Conservation (phyloP, 352 stramenopile species). For the Peronospora belbahrii region DNA sequence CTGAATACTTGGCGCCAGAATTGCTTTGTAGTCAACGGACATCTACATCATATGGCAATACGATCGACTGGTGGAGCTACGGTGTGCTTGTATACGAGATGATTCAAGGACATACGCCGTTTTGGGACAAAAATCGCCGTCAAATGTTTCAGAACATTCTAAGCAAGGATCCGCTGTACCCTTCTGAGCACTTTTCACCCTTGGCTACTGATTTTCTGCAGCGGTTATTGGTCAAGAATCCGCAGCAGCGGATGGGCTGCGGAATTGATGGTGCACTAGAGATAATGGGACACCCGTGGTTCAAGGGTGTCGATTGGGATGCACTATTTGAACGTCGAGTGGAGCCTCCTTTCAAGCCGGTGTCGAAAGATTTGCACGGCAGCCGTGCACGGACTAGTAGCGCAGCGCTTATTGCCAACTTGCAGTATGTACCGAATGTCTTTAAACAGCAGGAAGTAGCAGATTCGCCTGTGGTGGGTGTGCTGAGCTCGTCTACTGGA, state of each 20-base stretch:
- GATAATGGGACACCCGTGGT: slow-evolving; percentile 82
- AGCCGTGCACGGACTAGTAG: slow-evolving; percentile 42
- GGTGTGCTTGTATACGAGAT: slow-evolving; percentile 85
- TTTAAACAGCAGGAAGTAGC: slow-evolving; percentile 82
- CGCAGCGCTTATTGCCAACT: slow-evolving; percentile 40
- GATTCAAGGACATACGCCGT: slow-evolving; percentile 78
- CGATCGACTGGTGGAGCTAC: slow-evolving; percentile 86
- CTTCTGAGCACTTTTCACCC: slow-evolving; percentile 50
- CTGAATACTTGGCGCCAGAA: slow-evolving; percentile 81
- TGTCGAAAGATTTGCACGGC: slow-evolving; percentile 29
- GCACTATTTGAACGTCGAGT: slow-evolving; percentile 51
- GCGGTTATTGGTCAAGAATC: slow-evolving; percentile 69
- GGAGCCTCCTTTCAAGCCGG: slow-evolving; percentile 64
- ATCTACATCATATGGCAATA: slow-evolving; percentile 72
- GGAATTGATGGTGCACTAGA: slow-evolving; percentile 52
- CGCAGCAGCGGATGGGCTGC: slow-evolving; percentile 52
- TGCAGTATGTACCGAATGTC: slow-evolving; percentile 71
- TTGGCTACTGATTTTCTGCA: slow-evolving; percentile 60
- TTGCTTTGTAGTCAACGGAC: slow-evolving; percentile 65
- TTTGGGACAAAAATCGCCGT: slow-evolving; percentile 77
- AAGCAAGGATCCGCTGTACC: slow-evolving; percentile 57
- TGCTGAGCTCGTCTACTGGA: slow-evolving; percentile 32
- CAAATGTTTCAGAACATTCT: slow-evolving; percentile 86
- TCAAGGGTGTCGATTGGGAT: slow-evolving; percentile 72
- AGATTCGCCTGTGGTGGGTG: slow-evolving; percentile 63